These are phyloP conservation scores for Candida arabinofermentans DNA, from an alignment of 805 yeast species.

Conservation along the genomic window DNA sequence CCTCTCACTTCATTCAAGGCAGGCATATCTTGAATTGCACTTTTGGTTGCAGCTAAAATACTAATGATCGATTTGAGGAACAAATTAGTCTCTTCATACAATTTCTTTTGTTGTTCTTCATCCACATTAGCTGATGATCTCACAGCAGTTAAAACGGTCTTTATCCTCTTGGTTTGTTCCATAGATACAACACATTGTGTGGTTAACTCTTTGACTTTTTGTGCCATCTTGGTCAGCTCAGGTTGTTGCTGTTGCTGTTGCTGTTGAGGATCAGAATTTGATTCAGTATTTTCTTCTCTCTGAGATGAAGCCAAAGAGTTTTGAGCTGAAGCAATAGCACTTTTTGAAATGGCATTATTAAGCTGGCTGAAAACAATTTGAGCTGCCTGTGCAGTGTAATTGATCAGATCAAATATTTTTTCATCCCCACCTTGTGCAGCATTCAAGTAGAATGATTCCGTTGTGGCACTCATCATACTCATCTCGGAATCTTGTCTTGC, in stretches of 20 bases:
- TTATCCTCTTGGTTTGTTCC: constrained; percentile 72
- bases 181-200: constrained; percentile 72
- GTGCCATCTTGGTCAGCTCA: constrained; percentile 37
- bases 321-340: constrained; percentile 53
- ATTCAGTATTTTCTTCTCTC: constrained; percentile 24
- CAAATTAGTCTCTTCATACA: constrained; percentile 83
- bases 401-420: constrained; percentile 26
- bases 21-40: constrained; percentile 77
- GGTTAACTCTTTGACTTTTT: constrained; percentile 72
- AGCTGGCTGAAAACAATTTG: constrained; percentile 75
- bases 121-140: constrained; percentile 28
- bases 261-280: neutral
- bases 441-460: constrained; percentile 5
- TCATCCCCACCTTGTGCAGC: constrained; percentile 24
- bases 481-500: constrained; percentile 30
- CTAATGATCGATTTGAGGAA: constrained; percentile 80
- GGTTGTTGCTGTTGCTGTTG: constrained; percentile 1
- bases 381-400: constrained; percentile 43
- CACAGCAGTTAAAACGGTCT: constrained; percentile 48
- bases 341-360: constrained; percentile 60
- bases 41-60: constrained; percentile 78
- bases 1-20: constrained; percentile 75
- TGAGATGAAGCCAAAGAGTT: constrained; percentile 23
- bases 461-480: constrained; percentile 12
- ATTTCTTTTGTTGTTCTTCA: constrained; percentile 53